Evolutionary conservation across 1,284 basidiomycete species (phyloP).

Genomic region (Heterobasidion annosum): DNA sequence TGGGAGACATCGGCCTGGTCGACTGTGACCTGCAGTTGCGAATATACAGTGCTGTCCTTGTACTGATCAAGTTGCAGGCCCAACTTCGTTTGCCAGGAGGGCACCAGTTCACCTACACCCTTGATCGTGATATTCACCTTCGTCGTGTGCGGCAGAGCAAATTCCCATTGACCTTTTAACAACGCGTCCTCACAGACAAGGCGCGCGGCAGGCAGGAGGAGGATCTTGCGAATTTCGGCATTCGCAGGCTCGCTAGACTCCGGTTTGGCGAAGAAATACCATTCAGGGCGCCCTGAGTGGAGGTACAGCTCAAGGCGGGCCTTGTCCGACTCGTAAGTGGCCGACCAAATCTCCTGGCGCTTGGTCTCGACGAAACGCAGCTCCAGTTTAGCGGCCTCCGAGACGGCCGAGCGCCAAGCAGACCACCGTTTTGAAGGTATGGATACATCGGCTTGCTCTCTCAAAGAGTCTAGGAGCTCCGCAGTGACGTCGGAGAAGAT

Average conservation of each 20-base stretch:
- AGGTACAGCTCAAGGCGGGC: conserved; percentile 75
- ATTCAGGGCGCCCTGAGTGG: conserved; percentile 73
- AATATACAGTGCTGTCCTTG: conserved; percentile 61
- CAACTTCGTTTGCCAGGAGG: conserved; percentile 79
- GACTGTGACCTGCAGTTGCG: conserved; percentile 56
- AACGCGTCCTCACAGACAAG: conserved; percentile 51
- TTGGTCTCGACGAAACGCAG: conserved; percentile 82
- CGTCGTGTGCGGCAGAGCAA: conserved; percentile 64
- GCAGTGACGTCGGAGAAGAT: conserved; percentile 46
- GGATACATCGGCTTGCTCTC: conserved; percentile 29
- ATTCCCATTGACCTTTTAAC: conserved; percentile 72
- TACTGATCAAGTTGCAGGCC: conserved; percentile 66
- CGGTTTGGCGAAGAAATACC: conserved; percentile 76
- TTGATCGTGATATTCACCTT: conserved; percentile 52
- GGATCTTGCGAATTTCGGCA: conserved; percentile 66
- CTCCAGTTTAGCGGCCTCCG: conserved; percentile 53
- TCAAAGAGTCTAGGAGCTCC: conserved; percentile 45
- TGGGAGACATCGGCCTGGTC: conserved; percentile 35
- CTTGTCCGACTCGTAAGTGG: conserved; percentile 64
- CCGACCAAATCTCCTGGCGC: conserved; percentile 84
- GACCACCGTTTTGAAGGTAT: conserved; percentile 51
- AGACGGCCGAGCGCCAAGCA: conserved; percentile 62
- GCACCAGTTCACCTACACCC: conserved; percentile 65
- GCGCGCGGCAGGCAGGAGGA: conserved; percentile 71
- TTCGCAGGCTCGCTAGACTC: conserved; percentile 67